Evolutionary conservation across 1,139 yeast genomes (phyloP).

Genomic region (Hansenula anomala): DNA sequence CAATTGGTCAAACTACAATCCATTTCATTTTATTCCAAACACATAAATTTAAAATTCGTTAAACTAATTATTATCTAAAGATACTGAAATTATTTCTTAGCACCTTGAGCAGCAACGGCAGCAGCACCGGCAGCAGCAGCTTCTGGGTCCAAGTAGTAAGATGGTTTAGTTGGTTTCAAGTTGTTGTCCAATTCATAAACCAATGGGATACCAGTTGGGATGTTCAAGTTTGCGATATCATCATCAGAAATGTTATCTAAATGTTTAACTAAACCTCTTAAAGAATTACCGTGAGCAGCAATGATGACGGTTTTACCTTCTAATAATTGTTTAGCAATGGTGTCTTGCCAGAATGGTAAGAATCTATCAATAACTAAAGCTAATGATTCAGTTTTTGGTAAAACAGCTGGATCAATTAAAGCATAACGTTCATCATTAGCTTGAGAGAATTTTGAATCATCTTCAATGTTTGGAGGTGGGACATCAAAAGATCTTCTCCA

Average conservation of each 20-base stretch:
- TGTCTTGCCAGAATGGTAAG: constrained; percentile 97
- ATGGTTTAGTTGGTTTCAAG: constrained; percentile 87
- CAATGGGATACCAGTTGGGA: constrained; percentile 98
- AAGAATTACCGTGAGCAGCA: constrained; percentile 98
- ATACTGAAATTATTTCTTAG: constrained; percentile 44
- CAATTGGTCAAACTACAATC: too few relatives aligned
- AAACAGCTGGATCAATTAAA: constrained; percentile 74
- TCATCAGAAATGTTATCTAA: constrained; percentile 91
- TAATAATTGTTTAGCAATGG: constrained; percentile 79
- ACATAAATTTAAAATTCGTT: too few relatives aligned
- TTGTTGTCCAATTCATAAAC: constrained; percentile 90
- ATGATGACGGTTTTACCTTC: constrained; percentile 86
- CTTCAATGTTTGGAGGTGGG: constrained; percentile 90
- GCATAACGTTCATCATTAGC: constrained; percentile 79
- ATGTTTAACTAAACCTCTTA: constrained; percentile 95
- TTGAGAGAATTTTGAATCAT: constrained; percentile 79
- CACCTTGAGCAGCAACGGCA: constrained; percentile 97
- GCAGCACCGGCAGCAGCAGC: constrained; percentile 99
- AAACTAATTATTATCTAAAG: too few relatives aligned
- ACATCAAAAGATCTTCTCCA: constrained; percentile 98
- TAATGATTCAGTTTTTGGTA: constrained; percentile 94
- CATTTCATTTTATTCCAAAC: too few relatives aligned
- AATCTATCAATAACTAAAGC: constrained; percentile 94
- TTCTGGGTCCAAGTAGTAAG: constrained; percentile 97
- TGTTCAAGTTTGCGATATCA: constrained; percentile 90